These are phyloP conservation scores for Eucalyptus cloeziana DNA, from an alignment of 345 rosid genomes.

Conservation along the genomic window DNA sequence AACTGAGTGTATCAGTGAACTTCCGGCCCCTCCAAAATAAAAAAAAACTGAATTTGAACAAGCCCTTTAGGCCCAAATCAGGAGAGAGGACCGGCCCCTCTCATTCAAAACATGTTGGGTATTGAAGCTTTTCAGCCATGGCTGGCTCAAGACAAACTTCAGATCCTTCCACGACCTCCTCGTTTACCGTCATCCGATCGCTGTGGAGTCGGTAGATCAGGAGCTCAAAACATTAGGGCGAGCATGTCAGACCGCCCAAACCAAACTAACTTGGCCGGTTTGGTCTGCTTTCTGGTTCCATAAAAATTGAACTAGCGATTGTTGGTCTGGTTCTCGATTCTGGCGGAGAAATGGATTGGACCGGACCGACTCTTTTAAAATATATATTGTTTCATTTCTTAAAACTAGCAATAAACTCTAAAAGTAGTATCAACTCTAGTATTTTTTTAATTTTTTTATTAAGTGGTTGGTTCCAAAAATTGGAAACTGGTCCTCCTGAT, in stretches of 20 bases:
- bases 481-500: too few relatives aligned
- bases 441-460: too few relatives aligned
- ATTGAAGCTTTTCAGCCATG: not conserved
- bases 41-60: not conserved
- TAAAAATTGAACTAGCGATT: rapidly evolving
- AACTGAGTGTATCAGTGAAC: not conserved
- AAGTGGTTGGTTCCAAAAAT: too few relatives aligned
- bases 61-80: not conserved
- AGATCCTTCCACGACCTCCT: not conserved
- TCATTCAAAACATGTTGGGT: not conserved
- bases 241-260: rapidly evolving
- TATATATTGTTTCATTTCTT: too few relatives aligned
- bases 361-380: rapidly evolving
- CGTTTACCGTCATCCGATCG: not conserved
- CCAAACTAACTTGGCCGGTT: too few relatives aligned
- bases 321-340: rapidly evolving
- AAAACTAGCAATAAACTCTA: too few relatives aligned
- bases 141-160: not conserved
- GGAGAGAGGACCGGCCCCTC: not conserved
- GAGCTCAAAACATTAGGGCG: not conserved
- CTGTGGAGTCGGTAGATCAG: not conserved
- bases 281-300: rapidly evolving
- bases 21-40: not conserved
- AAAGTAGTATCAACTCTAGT: too few relatives aligned
- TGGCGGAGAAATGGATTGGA: too few relatives aligned